Evolutionary conservation across 345 rosid species (phyloP).

Genomic region (Aquilaria sinensis): DNA sequence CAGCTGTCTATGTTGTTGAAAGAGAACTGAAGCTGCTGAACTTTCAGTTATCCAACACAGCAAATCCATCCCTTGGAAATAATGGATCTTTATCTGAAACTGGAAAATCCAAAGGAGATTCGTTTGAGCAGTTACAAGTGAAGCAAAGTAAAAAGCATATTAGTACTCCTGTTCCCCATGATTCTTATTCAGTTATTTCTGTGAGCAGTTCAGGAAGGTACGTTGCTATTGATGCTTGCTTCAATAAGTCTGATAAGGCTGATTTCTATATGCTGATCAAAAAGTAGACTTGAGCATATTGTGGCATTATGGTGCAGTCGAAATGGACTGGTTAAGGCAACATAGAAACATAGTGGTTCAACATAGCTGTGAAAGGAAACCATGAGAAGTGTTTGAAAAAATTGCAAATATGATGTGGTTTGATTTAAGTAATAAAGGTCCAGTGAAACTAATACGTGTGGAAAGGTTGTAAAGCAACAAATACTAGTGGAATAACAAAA

Average conservation of each 20-base stretch:
- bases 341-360: no score
- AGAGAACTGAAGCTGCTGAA: constrained; percentile 82
- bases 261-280: no score
- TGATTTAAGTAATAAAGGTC: no score
- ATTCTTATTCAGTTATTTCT: constrained; percentile 93
- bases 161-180: constrained; percentile 94
- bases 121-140: constrained; percentile 62
- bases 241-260: constrained; percentile 2
- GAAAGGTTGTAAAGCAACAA: no score
- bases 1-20: constrained; percentile 80
- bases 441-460: no score
- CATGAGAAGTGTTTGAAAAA: no score
- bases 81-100: constrained; percentile 81
- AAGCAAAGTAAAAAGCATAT: constrained; percentile 87
- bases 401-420: no score
- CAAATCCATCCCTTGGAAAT: constrained; percentile 84
- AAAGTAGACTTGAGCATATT: no score
- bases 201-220: constrained; percentile 98
- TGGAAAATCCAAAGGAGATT: constrained; percentile 77
- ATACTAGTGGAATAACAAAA: no score
- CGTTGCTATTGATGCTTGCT: constrained; percentile 25
- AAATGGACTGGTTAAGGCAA: no score
- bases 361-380: no score
- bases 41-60: constrained; percentile 77
- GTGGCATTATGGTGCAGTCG: no score